Evolutionary conservation across 331 rosid species (phyloP).

Genomic region (Quercus tomentella): DNA sequence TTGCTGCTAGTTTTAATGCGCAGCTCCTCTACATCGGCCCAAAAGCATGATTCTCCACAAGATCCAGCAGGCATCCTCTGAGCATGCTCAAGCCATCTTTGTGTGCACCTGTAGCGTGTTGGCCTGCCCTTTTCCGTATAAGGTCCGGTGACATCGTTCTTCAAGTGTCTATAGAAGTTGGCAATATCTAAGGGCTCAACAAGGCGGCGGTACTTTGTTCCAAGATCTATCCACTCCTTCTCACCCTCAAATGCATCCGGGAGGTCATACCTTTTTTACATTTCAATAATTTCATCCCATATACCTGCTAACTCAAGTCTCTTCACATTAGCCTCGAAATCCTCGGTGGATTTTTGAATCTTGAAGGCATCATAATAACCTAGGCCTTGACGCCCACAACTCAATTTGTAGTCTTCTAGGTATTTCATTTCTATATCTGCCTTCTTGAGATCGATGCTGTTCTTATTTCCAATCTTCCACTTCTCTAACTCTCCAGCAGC

Average conservation of each 20-base stretch:
- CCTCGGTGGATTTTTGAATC: constrained; percentile 34
- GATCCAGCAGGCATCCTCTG: neutral
- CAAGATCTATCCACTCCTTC: constrained; percentile 33
- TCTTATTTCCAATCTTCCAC: constrained; percentile 32
- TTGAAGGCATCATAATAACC: constrained; percentile 75
- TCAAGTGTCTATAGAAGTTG: constrained; percentile 64
- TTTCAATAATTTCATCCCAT: constrained; percentile 71
- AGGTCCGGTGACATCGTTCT: constrained; percentile 32
- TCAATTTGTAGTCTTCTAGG: constrained; percentile 27
- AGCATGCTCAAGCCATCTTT: constrained; percentile 42
- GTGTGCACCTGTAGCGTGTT: constrained; percentile 28
- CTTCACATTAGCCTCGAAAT: constrained; percentile 60
- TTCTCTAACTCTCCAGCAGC: constrained; percentile 59
- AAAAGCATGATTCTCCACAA: constrained; percentile 36
- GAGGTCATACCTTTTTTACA: constrained; percentile 58
- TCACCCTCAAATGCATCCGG: constrained; percentile 75
- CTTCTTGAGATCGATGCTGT: constrained; percentile 17
- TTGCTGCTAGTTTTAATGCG: neutral
- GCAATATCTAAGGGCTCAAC: constrained; percentile 86
- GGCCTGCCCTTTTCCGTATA: constrained; percentile 34
- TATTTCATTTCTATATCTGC: constrained; percentile 4
- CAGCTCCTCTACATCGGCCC: constrained; percentile 49
- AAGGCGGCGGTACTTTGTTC: constrained; percentile 52
- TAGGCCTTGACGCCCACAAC: constrained; percentile 2
- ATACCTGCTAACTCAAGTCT: constrained; percentile 64